Evolutionary conservation across 345 rosid genomes (phyloP).

Genomic region (Clarkia xantiana): DNA sequence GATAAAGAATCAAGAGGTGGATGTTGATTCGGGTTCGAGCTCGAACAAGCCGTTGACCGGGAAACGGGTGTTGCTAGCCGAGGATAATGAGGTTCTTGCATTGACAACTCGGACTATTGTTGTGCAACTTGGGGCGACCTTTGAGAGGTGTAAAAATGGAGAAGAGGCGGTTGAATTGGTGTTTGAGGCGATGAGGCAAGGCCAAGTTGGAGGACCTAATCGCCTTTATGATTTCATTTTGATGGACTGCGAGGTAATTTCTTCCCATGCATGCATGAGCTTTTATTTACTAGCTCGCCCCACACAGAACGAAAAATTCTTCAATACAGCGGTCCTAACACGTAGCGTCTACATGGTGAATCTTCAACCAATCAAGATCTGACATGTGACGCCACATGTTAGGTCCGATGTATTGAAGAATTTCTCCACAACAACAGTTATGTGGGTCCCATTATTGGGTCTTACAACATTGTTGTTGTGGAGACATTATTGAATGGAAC

Average conservation of each 20-base stretch:
- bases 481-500: no score
- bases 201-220: constrained; percentile 6
- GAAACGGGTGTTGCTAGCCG: constrained; percentile 47
- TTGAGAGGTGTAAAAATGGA: constrained; percentile 35
- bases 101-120: constrained; percentile 15
- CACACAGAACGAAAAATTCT: neutral
- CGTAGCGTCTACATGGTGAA: no score
- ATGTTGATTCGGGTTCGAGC: neutral
- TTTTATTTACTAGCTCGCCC: neutral
- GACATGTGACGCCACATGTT: no score
- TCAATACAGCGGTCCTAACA: neutral
- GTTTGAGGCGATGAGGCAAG: constrained; percentile 14
- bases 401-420: no score
- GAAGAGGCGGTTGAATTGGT: constrained; percentile 38
- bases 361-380: no score
- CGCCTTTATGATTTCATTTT: constrained; percentile 52
- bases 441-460: no score
- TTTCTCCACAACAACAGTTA: no score
- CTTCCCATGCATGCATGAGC: neutral
- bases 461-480: no score
- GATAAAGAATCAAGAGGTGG: neutral
- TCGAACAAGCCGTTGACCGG: constrained; percentile 25
- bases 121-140: constrained; percentile 34
- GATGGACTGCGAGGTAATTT: constrained; percentile 76
- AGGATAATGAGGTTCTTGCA: constrained; percentile 21